These are phyloP conservation scores for Eustoma russellianum DNA, from an alignment of 257 asterid species.

Conservation along the genomic window DNA sequence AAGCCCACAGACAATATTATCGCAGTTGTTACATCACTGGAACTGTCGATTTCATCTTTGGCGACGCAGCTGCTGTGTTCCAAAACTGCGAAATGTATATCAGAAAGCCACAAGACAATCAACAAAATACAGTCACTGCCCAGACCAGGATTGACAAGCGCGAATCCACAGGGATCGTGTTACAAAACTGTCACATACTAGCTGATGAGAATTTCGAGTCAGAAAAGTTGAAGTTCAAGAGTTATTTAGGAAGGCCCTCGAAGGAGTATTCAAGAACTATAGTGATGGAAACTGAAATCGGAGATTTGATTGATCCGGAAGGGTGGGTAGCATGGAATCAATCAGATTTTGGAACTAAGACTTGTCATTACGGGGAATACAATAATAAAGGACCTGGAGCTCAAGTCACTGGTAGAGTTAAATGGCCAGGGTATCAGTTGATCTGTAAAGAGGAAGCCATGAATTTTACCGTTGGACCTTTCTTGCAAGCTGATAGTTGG, in stretches of 20 bases:
- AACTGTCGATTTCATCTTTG: conserved; percentile 66
- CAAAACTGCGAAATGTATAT: conserved; percentile 68
- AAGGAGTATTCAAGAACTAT: conserved; percentile 61
- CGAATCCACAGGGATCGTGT: conserved; percentile 57
- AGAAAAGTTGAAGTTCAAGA: conserved; percentile 44
- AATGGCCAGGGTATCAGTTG: conserved; percentile 47
- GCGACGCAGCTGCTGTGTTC: conserved; percentile 65
- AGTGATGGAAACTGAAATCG: conserved; percentile 67
- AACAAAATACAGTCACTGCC: conserved; percentile 54
- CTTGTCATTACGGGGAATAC: conserved; percentile 55
- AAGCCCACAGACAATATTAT: conserved; percentile 67
- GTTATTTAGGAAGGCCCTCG: conserved; percentile 75
- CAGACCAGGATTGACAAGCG: conserved; percentile 57
- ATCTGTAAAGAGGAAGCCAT: conserved; percentile 44
- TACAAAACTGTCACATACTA: conserved; percentile 52
- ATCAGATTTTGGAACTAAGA: conserved; percentile 36
- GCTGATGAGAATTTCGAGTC: conserved; percentile 41
- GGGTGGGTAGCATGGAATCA: conserved; percentile 50
- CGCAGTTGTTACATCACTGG: conserved; percentile 70
- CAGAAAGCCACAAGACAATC: conserved; percentile 47
- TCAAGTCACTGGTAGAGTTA: conserved; percentile 30
- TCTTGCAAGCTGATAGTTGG: conserved; percentile 62
- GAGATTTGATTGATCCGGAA: conserved; percentile 44
- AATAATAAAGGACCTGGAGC: conserved; percentile 63
- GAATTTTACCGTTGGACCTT: conserved; percentile 46